These are phyloP conservation scores for Bertia moriformis DNA, from an alignment of 2,329 filamentous ascomycete genomes.

Conservation along the genomic window DNA sequence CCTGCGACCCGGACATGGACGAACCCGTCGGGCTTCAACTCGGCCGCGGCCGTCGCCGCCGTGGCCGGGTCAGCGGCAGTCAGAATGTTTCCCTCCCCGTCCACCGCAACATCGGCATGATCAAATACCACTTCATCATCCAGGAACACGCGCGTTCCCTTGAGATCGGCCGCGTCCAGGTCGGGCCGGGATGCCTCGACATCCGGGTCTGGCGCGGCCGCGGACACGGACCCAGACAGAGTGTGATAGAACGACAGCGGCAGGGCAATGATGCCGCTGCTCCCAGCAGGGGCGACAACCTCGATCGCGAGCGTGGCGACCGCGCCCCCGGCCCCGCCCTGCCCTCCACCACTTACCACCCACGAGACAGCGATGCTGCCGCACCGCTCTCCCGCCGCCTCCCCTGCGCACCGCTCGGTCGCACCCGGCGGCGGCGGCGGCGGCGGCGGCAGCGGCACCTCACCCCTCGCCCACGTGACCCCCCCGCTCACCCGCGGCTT, in stretches of 20 bases:
- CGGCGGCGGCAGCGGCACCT: conserved; percentile 3
- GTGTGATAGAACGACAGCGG: neutral
- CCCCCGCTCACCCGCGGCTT: conserved; percentile 17
- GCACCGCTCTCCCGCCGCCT: neutral
- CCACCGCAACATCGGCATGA: neutral
- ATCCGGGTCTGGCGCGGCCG: no score
- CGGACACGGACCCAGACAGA: no score
- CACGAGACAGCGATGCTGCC: neutral
- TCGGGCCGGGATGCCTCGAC: no score
- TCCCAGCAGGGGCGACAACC: neutral
- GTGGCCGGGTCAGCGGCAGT: neutral
- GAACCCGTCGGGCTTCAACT: no score
- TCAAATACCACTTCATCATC: no score
- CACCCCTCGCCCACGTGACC: conserved; percentile 5
- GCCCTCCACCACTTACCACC: no score
- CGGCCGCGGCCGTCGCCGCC: no score
- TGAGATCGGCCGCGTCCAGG: no score
- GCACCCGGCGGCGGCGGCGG: no score
- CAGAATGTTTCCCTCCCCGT: neutral
- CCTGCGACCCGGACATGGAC: no score
- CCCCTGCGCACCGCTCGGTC: no score
- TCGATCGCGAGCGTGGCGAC: neutral
- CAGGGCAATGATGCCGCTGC: neutral
- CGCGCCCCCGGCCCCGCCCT: neutral
- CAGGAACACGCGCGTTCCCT: no score